Conservation (phyloP, 2,329 filamentous ascomycete species). For the Beauveria varroae region DNA sequence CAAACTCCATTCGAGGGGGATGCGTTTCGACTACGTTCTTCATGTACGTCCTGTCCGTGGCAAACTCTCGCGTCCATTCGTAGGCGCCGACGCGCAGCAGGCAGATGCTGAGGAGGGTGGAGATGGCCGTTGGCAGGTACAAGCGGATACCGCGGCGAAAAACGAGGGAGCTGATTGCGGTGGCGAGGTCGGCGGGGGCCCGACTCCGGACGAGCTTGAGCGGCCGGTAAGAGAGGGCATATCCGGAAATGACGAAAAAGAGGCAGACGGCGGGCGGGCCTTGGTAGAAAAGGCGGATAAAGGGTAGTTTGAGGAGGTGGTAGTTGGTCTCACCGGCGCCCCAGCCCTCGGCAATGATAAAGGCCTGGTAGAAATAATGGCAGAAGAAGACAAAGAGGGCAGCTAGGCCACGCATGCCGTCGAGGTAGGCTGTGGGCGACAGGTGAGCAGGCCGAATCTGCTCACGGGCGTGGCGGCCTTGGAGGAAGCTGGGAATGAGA, state of each 20-base stretch:
- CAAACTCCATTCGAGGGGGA: conserved; percentile 29
- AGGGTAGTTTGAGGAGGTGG: conserved; percentile 43
- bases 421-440: conserved; percentile 49
- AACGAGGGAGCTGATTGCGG: conserved; percentile 40
- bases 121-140: conserved; percentile 43
- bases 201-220: conserved; percentile 25
- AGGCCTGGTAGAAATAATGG: conserved; percentile 47
- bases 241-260: conserved; percentile 52
- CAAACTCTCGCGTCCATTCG: conserved; percentile 40
- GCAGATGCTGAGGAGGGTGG: conserved; percentile 39
- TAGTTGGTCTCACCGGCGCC: conserved; percentile 37
- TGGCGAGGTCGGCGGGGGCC: conserved; percentile 32
- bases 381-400: conserved; percentile 50
- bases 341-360: conserved; percentile 43
- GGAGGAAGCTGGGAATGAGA: conserved; percentile 46
- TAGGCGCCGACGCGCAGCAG: conserved; percentile 39
- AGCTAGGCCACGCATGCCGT: conserved; percentile 50
- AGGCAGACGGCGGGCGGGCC: conserved; percentile 51
- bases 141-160: conserved; percentile 46
- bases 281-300: conserved; percentile 46
- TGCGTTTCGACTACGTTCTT: conserved; percentile 44
- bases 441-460: conserved; percentile 33
- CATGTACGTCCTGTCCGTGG: conserved; percentile 33
- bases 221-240: conserved; percentile 37
- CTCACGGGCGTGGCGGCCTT: conserved; percentile 34